Base-by-base conservation (phyloP, 192 early-diverging fungal species). In the Geranomyces michiganensis region DNA sequence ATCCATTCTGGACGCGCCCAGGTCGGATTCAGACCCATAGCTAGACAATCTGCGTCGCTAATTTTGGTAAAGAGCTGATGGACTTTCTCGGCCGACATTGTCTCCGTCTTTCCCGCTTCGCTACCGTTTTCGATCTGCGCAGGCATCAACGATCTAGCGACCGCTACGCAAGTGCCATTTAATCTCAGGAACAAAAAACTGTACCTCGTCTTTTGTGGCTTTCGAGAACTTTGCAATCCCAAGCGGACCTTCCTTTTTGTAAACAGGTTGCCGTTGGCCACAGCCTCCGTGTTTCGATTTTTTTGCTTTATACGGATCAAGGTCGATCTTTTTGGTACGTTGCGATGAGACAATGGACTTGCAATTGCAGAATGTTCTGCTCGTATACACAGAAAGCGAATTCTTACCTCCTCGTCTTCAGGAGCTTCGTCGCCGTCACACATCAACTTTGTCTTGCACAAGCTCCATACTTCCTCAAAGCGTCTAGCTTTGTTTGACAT, bases 1-100 rank as follows among this genome's bases (percentile, higher is more conserved):
- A 99, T 96, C 97, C 97, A 99, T 78, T 97, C 97, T 12, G 97
- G 97, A 17, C 96, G 87, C 17, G 96, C 96, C 83, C 85, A 98
- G 67, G 94, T 87, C 31, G 91, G 88, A 62, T 90, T 89, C 24
- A 99, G 79, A 27, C 96, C 97, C 89, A 99, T 92, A 67, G 84
- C 83, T 56, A 82, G 68, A 32, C 90, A 88, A 69, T 98, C 97
- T 75, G 91, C 87, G 71, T 96, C 92, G 13, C 87, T 82, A 65
- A 99, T 97, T 62, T 85, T 88, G 75, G 90, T 89, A 61, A 99
- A 85, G 17, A 98, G 90, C 72, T 90, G 87, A 19, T 92, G 78
- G 46, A 92, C 94, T 56, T 89, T 87, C 59, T 87, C 82, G 14
- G 93, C 89, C 24, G 90, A 87, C 41, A 97, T 67, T 15, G 65